Conservation (phyloP, 1,284 basidiomycete species). For the Meripilus lineatus region DNA sequence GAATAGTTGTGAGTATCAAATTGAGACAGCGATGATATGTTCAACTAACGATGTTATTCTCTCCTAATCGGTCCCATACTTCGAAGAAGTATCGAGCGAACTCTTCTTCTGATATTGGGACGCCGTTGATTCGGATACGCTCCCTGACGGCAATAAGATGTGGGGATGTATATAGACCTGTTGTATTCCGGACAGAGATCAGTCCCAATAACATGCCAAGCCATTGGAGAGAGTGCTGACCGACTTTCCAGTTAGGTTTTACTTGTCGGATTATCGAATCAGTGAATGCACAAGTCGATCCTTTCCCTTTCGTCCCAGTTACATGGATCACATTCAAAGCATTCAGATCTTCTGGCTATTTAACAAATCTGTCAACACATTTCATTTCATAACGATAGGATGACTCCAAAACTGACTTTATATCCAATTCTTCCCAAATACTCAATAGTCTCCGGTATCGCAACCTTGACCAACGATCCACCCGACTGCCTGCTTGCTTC, state of each 20-base stretch:
- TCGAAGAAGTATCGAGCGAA: slow-evolving; percentile 96
- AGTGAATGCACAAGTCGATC: slow-evolving; percentile 92
- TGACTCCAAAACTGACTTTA: slow-evolving; percentile 48
- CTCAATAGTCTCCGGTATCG: slow-evolving; percentile 88
- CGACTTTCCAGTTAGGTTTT: slow-evolving; percentile 67
- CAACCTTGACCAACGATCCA: slow-evolving; percentile 62
- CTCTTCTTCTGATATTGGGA: slow-evolving; percentile 81
- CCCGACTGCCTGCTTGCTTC: slow-evolving; percentile 82
- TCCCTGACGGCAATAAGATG: slow-evolving; percentile 96
- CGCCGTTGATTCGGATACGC: slow-evolving; percentile 91
- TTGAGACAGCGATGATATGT: slow-evolving; percentile 7
- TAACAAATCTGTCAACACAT: slow-evolving; percentile 5
- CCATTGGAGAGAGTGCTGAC: slow-evolving; percentile 30
- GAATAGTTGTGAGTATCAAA: background rate
- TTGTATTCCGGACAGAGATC: background rate
- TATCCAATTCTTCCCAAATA: slow-evolving; percentile 89
- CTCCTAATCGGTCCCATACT: slow-evolving; percentile 86
- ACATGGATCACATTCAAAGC: slow-evolving; percentile 92
- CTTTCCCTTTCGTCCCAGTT: slow-evolving; percentile 98
- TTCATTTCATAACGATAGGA: slow-evolving; percentile 8
- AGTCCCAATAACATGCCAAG: background rate
- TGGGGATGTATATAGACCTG: slow-evolving; percentile 94
- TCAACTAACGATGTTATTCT: slow-evolving; percentile 53
- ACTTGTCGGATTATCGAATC: slow-evolving; percentile 68
- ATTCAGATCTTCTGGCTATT: slow-evolving; percentile 74